Evolutionary conservation across 2,329 filamentous ascomycete genomes (phyloP).

Genomic region (Penicillium brasilianum): DNA sequence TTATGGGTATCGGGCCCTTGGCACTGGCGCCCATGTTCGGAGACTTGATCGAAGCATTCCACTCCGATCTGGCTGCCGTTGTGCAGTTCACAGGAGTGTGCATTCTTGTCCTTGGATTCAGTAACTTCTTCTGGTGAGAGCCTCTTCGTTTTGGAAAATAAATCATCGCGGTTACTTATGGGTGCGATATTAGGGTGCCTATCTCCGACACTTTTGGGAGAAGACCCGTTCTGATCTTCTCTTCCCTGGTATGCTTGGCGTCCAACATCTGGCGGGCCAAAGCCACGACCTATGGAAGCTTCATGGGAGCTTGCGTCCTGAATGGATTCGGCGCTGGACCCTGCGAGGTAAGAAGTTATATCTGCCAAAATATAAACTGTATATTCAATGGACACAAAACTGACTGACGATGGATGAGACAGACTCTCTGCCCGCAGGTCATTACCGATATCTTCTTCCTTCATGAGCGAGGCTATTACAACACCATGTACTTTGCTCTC

Average conservation of each 20-base stretch:
- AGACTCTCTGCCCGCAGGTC: conserved; percentile 66
- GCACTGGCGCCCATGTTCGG: conserved; percentile 65
- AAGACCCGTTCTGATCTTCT: conserved; percentile 59
- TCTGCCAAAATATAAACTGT: neutral
- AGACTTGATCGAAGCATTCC: conserved; percentile 60
- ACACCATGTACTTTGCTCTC: conserved; percentile 64
- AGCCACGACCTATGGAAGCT: conserved; percentile 63
- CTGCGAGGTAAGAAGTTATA: conserved; percentile 2
- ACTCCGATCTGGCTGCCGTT: conserved; percentile 59
- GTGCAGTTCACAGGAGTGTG: conserved; percentile 63
- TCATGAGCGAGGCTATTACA: conserved; percentile 67
- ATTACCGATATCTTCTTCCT: conserved; percentile 70
- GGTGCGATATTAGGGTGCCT: conserved; percentile 54
- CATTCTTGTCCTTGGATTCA: conserved; percentile 63
- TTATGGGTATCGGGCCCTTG: conserved; percentile 61
- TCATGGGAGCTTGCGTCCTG: conserved; percentile 67
- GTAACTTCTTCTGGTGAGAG: conserved; percentile 62
- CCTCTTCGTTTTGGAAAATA: neutral
- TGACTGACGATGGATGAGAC: conserved; percentile 29
- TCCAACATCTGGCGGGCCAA: conserved; percentile 63
- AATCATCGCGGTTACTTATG: neutral
- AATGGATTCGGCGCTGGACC: conserved; percentile 68
- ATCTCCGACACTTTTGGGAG: conserved; percentile 61
- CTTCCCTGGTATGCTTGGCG: conserved; percentile 58
- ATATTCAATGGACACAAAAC: neutral